Evolutionary conservation across 495 filamentous ascomycete genomes (phyloP).

Genomic region (Usnea hakonensis): DNA sequence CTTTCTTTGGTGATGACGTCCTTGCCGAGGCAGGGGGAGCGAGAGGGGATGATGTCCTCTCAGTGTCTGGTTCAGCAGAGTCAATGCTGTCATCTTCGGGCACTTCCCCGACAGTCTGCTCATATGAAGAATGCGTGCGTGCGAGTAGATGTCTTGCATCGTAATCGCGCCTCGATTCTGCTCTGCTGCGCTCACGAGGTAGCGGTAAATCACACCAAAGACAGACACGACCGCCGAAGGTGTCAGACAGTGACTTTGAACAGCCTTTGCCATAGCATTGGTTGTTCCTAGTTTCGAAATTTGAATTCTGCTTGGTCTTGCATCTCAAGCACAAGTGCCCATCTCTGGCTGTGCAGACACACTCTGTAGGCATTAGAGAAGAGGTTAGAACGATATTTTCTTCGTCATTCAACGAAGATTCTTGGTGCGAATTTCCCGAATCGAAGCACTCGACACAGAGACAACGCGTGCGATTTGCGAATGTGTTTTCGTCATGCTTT

Average conservation of each 20-base stretch:
- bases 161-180: conserved; percentile 19
- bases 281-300: conserved; percentile 1
- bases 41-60: not conserved
- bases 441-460: conserved; percentile 23
- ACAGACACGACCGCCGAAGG: conserved; percentile 19
- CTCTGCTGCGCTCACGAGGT: conserved; percentile 12
- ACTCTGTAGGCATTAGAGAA: conserved; percentile 8
- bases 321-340: conserved; percentile 26
- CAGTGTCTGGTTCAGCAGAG: not conserved
- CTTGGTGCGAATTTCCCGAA: conserved; percentile 16
- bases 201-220: conserved; percentile 27
- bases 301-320: conserved; percentile 22
- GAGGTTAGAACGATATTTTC: conserved; percentile 1
- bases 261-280: conserved; percentile 24
- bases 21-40: not conserved
- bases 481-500: conserved; percentile 22
- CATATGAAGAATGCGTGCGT: conserved; percentile 17
- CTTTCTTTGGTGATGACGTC: not conserved
- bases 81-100: not conserved
- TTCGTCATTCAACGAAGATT: not conserved
- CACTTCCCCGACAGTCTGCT: not conserved
- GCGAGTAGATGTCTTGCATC: conserved; percentile 18
- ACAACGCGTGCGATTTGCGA: conserved; percentile 20
- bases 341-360: conserved; percentile 25
- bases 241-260: conserved; percentile 1